Percentiles rank a stretch among this genome's conserved stretches.
Evolutionary conservation across 768 basidiomycete genomes (phyloP).

Genomic region (Russula virescens): DNA sequence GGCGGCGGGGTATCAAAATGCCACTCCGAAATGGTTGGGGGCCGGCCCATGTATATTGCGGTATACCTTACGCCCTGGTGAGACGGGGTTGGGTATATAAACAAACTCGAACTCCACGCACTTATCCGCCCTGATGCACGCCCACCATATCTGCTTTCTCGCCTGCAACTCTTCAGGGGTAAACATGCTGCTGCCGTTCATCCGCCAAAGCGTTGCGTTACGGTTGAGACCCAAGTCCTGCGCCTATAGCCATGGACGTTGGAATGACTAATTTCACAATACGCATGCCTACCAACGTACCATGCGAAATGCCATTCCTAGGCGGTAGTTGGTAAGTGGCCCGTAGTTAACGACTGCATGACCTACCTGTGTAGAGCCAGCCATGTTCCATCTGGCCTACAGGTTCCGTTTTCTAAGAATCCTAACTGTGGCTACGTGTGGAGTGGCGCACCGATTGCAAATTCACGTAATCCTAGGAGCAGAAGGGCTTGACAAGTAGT

Average conservation of each 20-base stretch:
- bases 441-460: slow-evolving; percentile 62
- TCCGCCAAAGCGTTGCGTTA: slow-evolving; percentile 69
- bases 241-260: slow-evolving; percentile 41
- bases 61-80: slow-evolving; percentile 44
- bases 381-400: slow-evolving; percentile 69
- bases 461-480: slow-evolving; percentile 75
- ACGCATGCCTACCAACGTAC: slow-evolving; percentile 31
- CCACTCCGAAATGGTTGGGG: slow-evolving; percentile 57
- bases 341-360: neutral
- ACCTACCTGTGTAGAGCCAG: slow-evolving; percentile 72
- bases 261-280: slow-evolving; percentile 7
- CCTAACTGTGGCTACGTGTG: neutral
- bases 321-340: neutral
- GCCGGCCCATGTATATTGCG: slow-evolving; percentile 73
- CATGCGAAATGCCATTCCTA: slow-evolving; percentile 73
- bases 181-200: slow-evolving; percentile 55
- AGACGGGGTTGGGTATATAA: slow-evolving; percentile 7
- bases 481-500: slow-evolving; percentile 79
- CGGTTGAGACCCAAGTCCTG: slow-evolving; percentile 79
- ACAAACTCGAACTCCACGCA: slow-evolving; percentile 30
- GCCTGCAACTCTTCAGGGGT: slow-evolving; percentile 57
- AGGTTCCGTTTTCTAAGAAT: neutral
- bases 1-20: slow-evolving; percentile 68
- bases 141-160: slow-evolving; percentile 77
- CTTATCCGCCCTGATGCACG: slow-evolving; percentile 67